Evolutionary conservation across 352 stramenopile species (phyloP), one percentile per base, ranked within the genome.

Genomic region (Pythium rishiriense): DNA sequence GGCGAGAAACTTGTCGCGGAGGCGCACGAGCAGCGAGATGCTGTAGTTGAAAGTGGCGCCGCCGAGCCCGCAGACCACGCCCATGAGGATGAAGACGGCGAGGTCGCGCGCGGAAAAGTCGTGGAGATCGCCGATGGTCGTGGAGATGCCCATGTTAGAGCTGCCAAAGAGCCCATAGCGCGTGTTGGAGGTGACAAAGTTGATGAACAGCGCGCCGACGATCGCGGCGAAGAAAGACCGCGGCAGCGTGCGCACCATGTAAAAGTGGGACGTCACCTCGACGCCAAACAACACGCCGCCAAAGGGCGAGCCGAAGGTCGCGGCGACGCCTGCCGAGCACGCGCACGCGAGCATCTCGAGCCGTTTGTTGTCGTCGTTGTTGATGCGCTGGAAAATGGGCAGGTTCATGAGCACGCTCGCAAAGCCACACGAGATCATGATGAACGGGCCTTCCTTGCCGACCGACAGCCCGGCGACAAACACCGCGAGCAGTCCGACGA

Each of bases 341-440:
- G 85, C 87, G 50, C 83, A 93, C 46, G 84, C 84, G 25, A 96
- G 66, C 80, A 96, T 93, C 56, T 94, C 83, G 10, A 93, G 65
- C 12, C 85, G 76, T 62, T 94, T 93, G 21, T 75, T 86, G 48
- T 91, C 81, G 47, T 94, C 84, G 57, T 93, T 80, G 59, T 85
- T 76, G 70, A 93, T 88, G 24, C 83, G 82, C 17, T 73, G 69
- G 58, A 94, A 93, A 24, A 76, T 49, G 25, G 73, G 65, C 55
- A 83, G 76, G 56, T 88, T 83, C 80, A 96, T 90, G 21, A 96
- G 60, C 17, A 89, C 64, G 48, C 79, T 87, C 28, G 86, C 85
- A 70, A 96, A 90, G 28, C 79, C 83, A 56, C 82, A 93, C 11
- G 84, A 88, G 62, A 94, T 94, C 82, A 93, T 92, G 59, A 96